These are phyloP conservation scores for Daldinia sp. DNA, from an alignment of 2,329 filamentous ascomycete genomes.

Conservation along the genomic window DNA sequence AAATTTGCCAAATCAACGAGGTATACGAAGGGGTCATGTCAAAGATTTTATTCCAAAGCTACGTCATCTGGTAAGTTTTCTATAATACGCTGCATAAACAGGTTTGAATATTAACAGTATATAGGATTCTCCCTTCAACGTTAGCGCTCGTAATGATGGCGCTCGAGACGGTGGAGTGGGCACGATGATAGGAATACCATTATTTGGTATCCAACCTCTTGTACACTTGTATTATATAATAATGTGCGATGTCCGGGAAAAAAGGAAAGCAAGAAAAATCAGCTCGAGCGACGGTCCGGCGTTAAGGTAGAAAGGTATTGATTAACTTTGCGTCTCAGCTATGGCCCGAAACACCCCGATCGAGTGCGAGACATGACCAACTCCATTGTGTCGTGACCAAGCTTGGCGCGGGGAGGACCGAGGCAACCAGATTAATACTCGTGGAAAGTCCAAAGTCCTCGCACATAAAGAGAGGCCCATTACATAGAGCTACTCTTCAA, in stretches of 20 bases:
- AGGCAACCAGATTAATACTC: not conserved
- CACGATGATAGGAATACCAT: conserved; percentile 46
- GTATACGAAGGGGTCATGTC: conserved; percentile 97
- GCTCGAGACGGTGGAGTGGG: conserved; percentile 93
- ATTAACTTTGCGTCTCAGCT: not conserved
- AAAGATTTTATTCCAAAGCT: conserved; percentile 92
- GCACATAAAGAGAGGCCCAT: not conserved
- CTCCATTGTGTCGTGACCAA: not conserved
- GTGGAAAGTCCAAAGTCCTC: not conserved
- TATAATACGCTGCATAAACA: not conserved
- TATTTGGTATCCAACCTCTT: not conserved
- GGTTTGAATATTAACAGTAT: conserved; percentile 41
- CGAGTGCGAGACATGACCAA: not conserved
- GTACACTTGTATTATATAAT: conserved; percentile 28
- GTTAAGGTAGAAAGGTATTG: not conserved
- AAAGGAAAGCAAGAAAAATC: conserved; percentile 8
- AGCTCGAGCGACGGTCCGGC: not conserved
- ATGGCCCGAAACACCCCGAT: not conserved
- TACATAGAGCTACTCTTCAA: not conserved
- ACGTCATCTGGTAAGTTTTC: conserved; percentile 90
- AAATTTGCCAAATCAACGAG: conserved; percentile 98
- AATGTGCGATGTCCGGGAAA: conserved; percentile 21
- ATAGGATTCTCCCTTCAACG: conserved; percentile 90
- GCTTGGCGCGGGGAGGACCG: not conserved
- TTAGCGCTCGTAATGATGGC: conserved; percentile 89